Evolutionary conservation across 2,329 filamentous ascomycete species (phyloP).

Genomic region (Pseudogymnoascus sp.): DNA sequence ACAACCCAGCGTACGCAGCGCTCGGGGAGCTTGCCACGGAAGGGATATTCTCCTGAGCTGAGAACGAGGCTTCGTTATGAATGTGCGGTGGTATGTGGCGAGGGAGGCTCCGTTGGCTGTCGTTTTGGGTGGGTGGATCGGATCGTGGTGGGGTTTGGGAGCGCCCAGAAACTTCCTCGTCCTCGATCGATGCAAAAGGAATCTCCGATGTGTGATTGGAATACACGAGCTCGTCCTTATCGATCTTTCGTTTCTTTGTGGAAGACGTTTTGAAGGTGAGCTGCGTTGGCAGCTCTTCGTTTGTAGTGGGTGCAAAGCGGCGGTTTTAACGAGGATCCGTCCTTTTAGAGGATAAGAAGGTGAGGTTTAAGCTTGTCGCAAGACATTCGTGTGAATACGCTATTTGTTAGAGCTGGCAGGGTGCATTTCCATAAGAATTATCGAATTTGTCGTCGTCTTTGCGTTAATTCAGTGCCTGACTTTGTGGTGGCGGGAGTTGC

Average conservation of each 20-base stretch:
- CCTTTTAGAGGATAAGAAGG: conserved; percentile 7
- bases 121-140: conserved; percentile 21
- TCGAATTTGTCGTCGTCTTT: conserved; percentile 6
- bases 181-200: conserved; percentile 26
- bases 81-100: conserved; percentile 41
- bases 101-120: conserved; percentile 35
- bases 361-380: neutral
- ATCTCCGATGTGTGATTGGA: conserved; percentile 24
- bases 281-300: conserved; percentile 41
- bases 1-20: conserved; percentile 49
- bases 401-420: neutral
- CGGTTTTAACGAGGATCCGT: neutral
- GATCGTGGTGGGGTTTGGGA: conserved; percentile 42
- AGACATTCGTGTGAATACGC: neutral
- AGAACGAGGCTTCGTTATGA: conserved; percentile 34
- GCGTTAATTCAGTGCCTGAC: conserved; percentile 5
- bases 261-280: conserved; percentile 66
- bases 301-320: conserved; percentile 11
- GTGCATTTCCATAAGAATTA: neutral
- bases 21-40: conserved; percentile 52
- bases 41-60: conserved; percentile 42
- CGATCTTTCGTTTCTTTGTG: conserved; percentile 66
- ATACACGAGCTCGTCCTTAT: conserved; percentile 27
- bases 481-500: conserved; percentile 9
- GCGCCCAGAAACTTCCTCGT: conserved; percentile 39